Base-by-base conservation (phyloP, 352 stramenopile genomes). In the Phytopythium vexans region DNA sequence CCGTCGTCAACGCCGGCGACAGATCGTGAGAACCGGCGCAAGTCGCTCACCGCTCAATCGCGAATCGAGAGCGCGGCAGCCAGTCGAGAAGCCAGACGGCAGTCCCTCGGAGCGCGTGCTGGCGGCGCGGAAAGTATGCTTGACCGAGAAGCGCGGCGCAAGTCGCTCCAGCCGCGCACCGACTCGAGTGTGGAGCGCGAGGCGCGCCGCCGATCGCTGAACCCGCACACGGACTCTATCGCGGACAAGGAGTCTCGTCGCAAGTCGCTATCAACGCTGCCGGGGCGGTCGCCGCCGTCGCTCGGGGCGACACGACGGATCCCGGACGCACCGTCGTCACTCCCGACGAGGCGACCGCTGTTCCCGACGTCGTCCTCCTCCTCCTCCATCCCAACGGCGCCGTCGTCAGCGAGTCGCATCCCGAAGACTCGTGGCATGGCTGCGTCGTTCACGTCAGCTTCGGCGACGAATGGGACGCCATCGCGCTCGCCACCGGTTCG, bases 231-330 rank as follows among this genome's bases (percentile, higher is more conserved):
- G 6, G 55, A 63, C 46, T 60, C 59, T 45, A 66, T 65, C 50
- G 31, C 64, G 12, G 68, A 76, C 1, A 60, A 57, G 11, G 56
- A 75, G 14, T 54, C 59, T 37, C 68, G 68, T 1, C 73, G 73
- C 45, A 74, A 74, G 31, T 81, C 73, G 35, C 60, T 81, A 11
- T 79, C 71, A 3, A 79, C 70, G 6, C 54, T 81, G 31, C 67
- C 70, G 15, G 64, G 61, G 35, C 69, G 72, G 3, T 61, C 54
- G 11, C 55, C 62, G 32, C 54, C 68, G 4, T 44, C 57, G 7
- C 53, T 54, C 35, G 52, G 61, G 38, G 43, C 70, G 34, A 53
- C 56, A 3, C 60, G 61, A 12, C 41, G 45, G 34, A 43, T 54
- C 10, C 44, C 40, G 4, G 58, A 66, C 5, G 51, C 58, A 10